Evolutionary conservation across 495 filamentous ascomycete species (phyloP).

Genomic region (Astrothelium macrocarpum): DNA sequence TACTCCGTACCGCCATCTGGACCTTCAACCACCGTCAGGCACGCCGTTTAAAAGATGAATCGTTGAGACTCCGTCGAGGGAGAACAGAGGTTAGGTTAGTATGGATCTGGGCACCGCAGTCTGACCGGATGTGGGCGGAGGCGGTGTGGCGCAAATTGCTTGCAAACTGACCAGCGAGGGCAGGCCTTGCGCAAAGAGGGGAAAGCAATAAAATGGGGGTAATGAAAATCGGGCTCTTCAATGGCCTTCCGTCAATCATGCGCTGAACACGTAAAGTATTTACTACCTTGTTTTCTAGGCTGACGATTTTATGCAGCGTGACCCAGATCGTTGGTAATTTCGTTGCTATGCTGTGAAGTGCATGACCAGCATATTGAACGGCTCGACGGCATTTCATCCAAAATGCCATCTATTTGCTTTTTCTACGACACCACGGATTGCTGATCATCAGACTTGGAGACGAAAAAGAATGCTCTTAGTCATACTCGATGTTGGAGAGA

Average conservation of each 20-base stretch:
- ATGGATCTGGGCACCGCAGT: no score
- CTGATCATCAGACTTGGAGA: neutral
- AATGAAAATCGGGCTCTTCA: neutral
- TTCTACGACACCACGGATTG: neutral
- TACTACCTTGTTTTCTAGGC: neutral
- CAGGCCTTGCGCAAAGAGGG: neutral
- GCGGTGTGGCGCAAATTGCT: neutral
- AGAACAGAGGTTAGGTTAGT: no score
- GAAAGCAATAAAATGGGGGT: neutral
- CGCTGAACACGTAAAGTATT: neutral
- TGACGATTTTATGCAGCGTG: neutral
- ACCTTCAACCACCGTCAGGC: no score
- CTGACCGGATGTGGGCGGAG: neutral
- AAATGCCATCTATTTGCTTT: neutral
- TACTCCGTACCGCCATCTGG: no score
- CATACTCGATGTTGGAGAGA: neutral
- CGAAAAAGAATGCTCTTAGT: no score
- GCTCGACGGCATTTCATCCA: neutral
- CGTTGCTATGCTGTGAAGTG: neutral
- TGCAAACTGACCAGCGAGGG: neutral
- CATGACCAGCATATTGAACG: neutral
- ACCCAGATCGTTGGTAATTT: neutral
- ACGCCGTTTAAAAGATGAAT: no score
- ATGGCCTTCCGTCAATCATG: neutral
- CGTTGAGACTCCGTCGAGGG: no score